Base-by-base conservation (phyloP, 164 flowering plant genomes). In the Tetracentron sinense region DNA sequence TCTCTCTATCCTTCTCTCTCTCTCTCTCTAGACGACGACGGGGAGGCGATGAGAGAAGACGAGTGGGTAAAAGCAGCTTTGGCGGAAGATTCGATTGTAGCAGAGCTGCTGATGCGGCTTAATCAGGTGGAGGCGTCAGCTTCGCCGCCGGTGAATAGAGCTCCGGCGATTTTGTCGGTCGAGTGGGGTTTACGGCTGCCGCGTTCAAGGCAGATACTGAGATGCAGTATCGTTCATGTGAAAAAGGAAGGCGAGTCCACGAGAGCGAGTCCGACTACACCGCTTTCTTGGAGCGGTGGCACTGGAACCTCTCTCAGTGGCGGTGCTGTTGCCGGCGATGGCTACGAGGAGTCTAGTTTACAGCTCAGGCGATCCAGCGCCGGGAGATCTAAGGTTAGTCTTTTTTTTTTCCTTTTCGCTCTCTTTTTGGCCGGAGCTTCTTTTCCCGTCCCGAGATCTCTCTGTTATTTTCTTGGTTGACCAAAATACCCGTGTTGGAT, bases 251-350 rank as follows among this genome's bases (percentile, higher is more conserved):
- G 55, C 0, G 81, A 62, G 51, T 63, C 75, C 6, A 20, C 62
- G 19, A 70, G 84, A 46, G 73, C 69, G n/a, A 83, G 87, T 47
- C 90, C 90, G 10, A 81, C 82, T 21, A 83, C 90, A 31, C 87
- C 86, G 4, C 80, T 85, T 27, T 83, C 85, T 0, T 85, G 87
- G 87, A 83, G 87, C 72, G 84, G 78, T 31, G 83, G 81, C 53
- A 62, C n/a, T n/a, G n/a, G n/a, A n/a, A n/a, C 64, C 4, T 68
- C 72, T 4, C 21, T 49, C 17, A 38, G 61, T 23, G 51, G 70
- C 11, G 58, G 56, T 33, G 60, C 47, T 26, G 46, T 55, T 27
- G 26, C 48, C 26, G 57, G 44, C 11, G 42, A 12, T 20, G 42
- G 38, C 15, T 67, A n/a, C 64, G 71, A 67, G 35, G 68, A 72